Evolutionary conservation across 768 basidiomycete genomes (phyloP), one percentile per base, ranked within the genome.

Genomic region (Mycena vulgaris): DNA sequence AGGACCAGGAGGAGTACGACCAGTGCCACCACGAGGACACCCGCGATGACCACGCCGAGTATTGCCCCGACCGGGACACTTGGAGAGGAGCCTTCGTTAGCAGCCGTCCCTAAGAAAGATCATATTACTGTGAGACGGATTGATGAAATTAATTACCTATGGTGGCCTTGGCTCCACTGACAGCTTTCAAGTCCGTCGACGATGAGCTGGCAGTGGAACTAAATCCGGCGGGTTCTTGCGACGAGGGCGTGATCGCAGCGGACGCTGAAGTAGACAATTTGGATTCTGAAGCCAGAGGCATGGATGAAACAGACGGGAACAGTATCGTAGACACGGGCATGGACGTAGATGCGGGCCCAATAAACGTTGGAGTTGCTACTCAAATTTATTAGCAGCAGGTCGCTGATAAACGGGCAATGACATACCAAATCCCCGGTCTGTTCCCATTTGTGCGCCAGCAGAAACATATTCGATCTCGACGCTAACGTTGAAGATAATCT

Each of bases 31-130:
- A 52, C 55, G 21, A 66, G 65, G 37, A 59, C 17, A 23, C 56
- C 57, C 7, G 65, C 65, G 37, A 66, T 52, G 23, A 23, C 27
- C 28, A 52, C 65, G 21, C 65, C 65, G 13, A 59, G 21, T n/a
- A 59, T 42, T 4, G 65, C 37, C 1, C 56, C 65, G 27, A 33
- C 16, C 14, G 65, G 31, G 11, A 27, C n/a, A n/a, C n/a, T n/a
- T n/a, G n/a, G n/a, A n/a, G n/a, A n/a, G n/a, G n/a, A n/a, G n/a
- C n/a, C n/a, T n/a, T n/a, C n/a, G n/a, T n/a, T n/a, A n/a, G n/a
- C n/a, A n/a, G n/a, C n/a, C n/a, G n/a, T n/a, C n/a, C n/a, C n/a
- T n/a, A n/a, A n/a, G n/a, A n/a, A n/a, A n/a, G n/a, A n/a, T n/a
- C n/a, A n/a, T n/a, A n/a, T n/a, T n/a, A n/a, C n/a, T n/a, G n/a